A percentile compares a stretch with the other conserved stretches of the same genome.
Conservation (phyloP, 176 grass and related monocot species). For the Oryza punctata region DNA sequence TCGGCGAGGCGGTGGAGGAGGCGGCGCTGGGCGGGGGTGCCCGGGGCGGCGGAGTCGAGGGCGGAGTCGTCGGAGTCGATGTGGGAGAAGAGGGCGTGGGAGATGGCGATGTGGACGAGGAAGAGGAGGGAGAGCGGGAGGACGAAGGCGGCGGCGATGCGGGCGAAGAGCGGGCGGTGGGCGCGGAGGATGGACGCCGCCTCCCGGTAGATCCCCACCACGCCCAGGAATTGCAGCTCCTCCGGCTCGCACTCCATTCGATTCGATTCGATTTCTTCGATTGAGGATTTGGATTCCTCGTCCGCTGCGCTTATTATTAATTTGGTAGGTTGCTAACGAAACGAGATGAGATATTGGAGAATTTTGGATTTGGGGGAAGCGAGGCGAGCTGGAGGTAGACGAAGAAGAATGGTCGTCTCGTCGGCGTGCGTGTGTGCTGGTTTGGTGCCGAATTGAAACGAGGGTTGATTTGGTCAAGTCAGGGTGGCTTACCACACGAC, state of each 20-base stretch:
- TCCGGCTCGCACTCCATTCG: conserved; percentile 71
- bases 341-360: too few relatives aligned
- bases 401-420: too few relatives aligned
- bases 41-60: conserved; percentile 58
- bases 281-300: too few relatives aligned
- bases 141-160: conserved; percentile 66
- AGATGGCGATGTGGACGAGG: conserved; percentile 85
- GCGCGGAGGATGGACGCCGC: conserved; percentile 44
- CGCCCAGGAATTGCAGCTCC: conserved; percentile 88
- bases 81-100: conserved; percentile 65
- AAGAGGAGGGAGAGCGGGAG: conserved; percentile 83
- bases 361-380: too few relatives aligned
- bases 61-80: conserved; percentile 74
- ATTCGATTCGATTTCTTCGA: not conserved
- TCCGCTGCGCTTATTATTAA: too few relatives aligned
- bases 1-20: conserved; percentile 52
- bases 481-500: too few relatives aligned
- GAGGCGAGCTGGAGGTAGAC: too few relatives aligned
- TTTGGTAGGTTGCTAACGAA: too few relatives aligned
- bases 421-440: too few relatives aligned
- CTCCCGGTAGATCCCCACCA: conserved; percentile 54
- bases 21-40: conserved; percentile 50
- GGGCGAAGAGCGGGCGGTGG: conserved; percentile 67
- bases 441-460: too few relatives aligned
- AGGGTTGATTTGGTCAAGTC: too few relatives aligned